These are phyloP conservation scores for Tylopilus subfusipes DNA, from an alignment of 768 basidiomycete genomes.

Conservation along the genomic window DNA sequence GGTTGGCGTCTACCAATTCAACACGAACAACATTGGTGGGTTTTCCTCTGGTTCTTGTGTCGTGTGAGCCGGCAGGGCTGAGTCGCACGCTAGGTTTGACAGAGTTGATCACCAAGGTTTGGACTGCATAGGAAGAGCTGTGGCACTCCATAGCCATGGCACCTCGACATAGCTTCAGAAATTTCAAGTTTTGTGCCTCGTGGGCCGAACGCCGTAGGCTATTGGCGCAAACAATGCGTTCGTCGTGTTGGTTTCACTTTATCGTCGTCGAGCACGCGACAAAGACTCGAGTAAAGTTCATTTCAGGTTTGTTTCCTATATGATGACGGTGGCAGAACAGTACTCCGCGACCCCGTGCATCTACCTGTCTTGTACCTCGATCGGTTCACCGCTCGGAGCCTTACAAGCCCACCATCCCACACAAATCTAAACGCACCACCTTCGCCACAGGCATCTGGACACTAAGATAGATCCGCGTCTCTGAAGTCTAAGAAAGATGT, in stretches of 20 bases:
- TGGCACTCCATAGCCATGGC: neutral
- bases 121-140: slow-evolving; percentile 58
- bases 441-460: no score
- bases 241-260: neutral
- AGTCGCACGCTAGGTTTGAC: slow-evolving; percentile 60
- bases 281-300: neutral
- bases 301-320: no score
- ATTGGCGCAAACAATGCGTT: neutral
- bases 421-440: no score
- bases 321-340: no score
- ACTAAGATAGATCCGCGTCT: no score
- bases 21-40: slow-evolving; percentile 94
- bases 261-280: neutral
- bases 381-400: no score
- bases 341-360: no score
- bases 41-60: neutral
- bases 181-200: neutral
- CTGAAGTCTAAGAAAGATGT: no score
- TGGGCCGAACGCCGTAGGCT: neutral
- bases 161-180: neutral
- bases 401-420: no score
- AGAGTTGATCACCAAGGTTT: slow-evolving; percentile 77
- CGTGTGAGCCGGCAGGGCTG: neutral
- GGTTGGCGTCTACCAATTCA: slow-evolving; percentile 95
- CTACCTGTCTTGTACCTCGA: no score